These are phyloP conservation scores for Aspergillus campestris DNA, from an alignment of 495 filamentous ascomycete genomes.

Conservation along the genomic window DNA sequence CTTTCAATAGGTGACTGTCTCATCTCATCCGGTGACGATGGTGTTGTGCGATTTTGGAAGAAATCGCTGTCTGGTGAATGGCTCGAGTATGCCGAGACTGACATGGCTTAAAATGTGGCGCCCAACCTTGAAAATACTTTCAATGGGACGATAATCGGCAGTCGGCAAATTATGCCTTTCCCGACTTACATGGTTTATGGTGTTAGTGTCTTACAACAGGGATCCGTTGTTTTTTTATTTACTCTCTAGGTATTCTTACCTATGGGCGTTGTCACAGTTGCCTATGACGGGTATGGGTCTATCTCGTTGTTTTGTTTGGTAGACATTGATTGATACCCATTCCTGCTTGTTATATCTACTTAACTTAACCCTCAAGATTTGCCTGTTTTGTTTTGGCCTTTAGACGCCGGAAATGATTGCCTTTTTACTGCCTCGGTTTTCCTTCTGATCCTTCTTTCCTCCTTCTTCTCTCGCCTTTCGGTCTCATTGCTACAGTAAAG, in stretches of 20 bases:
- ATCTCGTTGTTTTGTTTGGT: slow-evolving; percentile 5
- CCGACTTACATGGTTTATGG: too few relatives aligned
- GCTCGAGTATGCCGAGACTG: slow-evolving; percentile 44
- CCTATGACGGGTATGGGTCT: not conserved
- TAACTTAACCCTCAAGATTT: not conserved
- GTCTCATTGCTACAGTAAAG: not conserved
- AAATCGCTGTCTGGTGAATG: slow-evolving; percentile 39
- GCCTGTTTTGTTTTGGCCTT: not conserved
- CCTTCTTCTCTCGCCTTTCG: not conserved
- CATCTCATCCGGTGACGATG: slow-evolving; percentile 43
- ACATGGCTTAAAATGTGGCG: slow-evolving; percentile 29
- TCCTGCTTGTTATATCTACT: slow-evolving; percentile 1
- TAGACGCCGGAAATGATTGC: not conserved
- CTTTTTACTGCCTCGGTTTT: not conserved
- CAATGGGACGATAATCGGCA: too few relatives aligned
- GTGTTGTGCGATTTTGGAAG: slow-evolving; percentile 44
- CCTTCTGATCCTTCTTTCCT: not conserved
- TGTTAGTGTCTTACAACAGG: too few relatives aligned
- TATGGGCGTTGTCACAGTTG: too few relatives aligned
- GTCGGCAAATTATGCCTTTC: too few relatives aligned
- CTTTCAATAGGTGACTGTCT: slow-evolving; percentile 35
- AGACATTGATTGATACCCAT: slow-evolving; percentile 17
- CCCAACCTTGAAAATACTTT: too few relatives aligned
- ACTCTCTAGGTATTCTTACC: not conserved
- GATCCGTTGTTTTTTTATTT: not conserved